Evolutionary conservation across 805 yeast species (phyloP).

Genomic region (Candida broadrunensis): DNA sequence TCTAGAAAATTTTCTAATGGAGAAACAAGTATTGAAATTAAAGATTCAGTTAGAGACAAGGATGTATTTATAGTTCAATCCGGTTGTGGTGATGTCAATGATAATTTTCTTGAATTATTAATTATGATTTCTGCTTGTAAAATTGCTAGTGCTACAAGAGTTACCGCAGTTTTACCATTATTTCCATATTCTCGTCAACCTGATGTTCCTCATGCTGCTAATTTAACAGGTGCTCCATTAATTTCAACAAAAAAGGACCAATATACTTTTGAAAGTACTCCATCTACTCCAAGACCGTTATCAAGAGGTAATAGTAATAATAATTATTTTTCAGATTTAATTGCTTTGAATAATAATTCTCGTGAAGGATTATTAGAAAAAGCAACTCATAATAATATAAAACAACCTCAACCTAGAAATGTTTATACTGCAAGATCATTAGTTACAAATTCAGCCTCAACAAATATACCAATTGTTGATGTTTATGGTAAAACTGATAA

Average conservation of each 20-base stretch:
- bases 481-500: slow-evolving; percentile 44
- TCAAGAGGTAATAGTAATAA: slow-evolving; percentile 18
- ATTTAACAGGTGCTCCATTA: slow-evolving; percentile 67
- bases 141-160: slow-evolving; percentile 83
- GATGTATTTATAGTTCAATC: slow-evolving; percentile 90
- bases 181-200: slow-evolving; percentile 97
- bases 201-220: slow-evolving; percentile 74
- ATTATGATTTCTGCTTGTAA: slow-evolving; percentile 91
- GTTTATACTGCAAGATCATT: slow-evolving; percentile 20
- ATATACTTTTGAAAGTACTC: slow-evolving; percentile 50
- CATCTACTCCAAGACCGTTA: slow-evolving; percentile 47
- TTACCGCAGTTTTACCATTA: slow-evolving; percentile 87
- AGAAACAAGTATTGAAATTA: slow-evolving; percentile 83
- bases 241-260: slow-evolving; percentile 28
- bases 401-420: slow-evolving; percentile 7
- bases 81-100: slow-evolving; percentile 87
- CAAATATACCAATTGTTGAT: slow-evolving; percentile 30
- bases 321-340: slow-evolving; percentile 1
- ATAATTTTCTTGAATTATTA: slow-evolving; percentile 76
- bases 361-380: slow-evolving; percentile 5
- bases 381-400: slow-evolving; percentile 5
- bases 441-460: slow-evolving; percentile 31
- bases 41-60: slow-evolving; percentile 90
- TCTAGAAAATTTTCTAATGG: slow-evolving; percentile 79
- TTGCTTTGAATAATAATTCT: background rate